These are phyloP conservation scores for Moesziomyces antarcticus DNA, from an alignment of 1,284 basidiomycete genomes.

Conservation along the genomic window DNA sequence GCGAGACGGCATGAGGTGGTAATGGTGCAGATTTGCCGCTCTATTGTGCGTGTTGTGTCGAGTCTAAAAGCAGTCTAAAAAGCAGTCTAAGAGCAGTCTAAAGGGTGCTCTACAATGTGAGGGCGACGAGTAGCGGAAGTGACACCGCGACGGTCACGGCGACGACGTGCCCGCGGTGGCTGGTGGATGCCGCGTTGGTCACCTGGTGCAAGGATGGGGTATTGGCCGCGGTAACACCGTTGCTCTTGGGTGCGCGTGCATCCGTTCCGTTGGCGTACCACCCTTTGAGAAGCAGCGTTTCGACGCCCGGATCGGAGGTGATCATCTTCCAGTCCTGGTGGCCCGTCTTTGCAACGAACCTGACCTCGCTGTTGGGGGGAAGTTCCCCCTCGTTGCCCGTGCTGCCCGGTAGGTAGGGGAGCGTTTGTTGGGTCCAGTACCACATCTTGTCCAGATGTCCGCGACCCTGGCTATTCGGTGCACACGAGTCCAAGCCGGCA, in stretches of 20 bases:
- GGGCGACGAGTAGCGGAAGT: no score
- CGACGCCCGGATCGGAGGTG: conserved; percentile 51
- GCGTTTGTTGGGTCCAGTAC: conserved; percentile 52
- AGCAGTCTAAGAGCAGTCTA: no score
- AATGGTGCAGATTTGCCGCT: no score
- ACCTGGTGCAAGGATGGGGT: conserved; percentile 13
- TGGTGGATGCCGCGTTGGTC: background rate
- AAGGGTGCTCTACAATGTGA: no score
- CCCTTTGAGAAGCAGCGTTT: conserved; percentile 52
- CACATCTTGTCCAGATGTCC: conserved; percentile 57
- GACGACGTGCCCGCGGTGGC: background rate
- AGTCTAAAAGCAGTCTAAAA: no score
- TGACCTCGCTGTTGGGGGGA: conserved; percentile 36
- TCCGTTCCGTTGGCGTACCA: conserved; percentile 43
- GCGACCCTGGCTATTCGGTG: conserved; percentile 52
- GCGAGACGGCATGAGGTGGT: no score
- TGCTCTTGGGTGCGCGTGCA: conserved; percentile 18
- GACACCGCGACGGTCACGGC: background rate
- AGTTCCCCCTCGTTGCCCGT: conserved; percentile 32
- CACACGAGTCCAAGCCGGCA: conserved; percentile 43
- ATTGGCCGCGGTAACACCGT: conserved; percentile 13
- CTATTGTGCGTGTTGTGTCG: no score
- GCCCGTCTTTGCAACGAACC: conserved; percentile 33
- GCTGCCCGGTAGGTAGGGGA: conserved; percentile 50
- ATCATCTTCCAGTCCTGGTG: conserved; percentile 57